Percentiles rank a stretch among this genome's conserved stretches.
phyloP scores from a whole-genome alignment of 257 asterid genomes.

The Perilla frutescens region DNA sequence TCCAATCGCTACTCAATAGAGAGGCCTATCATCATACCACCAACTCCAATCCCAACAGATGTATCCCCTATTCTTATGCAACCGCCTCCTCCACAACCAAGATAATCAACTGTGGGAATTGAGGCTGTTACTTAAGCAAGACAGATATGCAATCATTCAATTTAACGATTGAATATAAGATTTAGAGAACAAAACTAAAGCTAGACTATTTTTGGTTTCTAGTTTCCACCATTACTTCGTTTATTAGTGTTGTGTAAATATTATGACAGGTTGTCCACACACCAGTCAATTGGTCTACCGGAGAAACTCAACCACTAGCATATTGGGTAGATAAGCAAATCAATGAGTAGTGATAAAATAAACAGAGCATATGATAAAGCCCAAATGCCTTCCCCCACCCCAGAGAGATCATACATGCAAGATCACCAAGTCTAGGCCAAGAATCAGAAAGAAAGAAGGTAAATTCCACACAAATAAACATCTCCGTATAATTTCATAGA shows the following conservation, averaged over 20 bases:
- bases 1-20: slow-evolving; percentile 77
- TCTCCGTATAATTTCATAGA: too few species aligned
- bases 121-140: slow-evolving; percentile 13
- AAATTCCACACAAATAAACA: too few species aligned
- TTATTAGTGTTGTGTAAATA: slow-evolving; percentile 30
- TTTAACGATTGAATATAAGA: slow-evolving; percentile 19
- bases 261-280: slow-evolving; percentile 9
- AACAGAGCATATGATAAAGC: too few species aligned
- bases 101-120: slow-evolving; percentile 43
- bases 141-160: slow-evolving; percentile 14
- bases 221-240: slow-evolving; percentile 11
- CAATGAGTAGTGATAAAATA: too few species aligned
- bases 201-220: slow-evolving; percentile 14
- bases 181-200: slow-evolving; percentile 16
- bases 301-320: neutral
- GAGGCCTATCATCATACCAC: slow-evolving; percentile 66
- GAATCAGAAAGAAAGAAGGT: too few species aligned
- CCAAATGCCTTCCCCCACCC: too few species aligned
- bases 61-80: slow-evolving; percentile 52
- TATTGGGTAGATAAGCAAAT: too few species aligned
- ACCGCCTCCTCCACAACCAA: slow-evolving; percentile 69
- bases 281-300: neutral
- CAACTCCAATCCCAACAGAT: slow-evolving; percentile 57
- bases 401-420: too few species aligned
- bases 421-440: too few species aligned